Evolutionary conservation across 495 filamentous ascomycete genomes (phyloP).

Genomic region (Xylaria intraflava): DNA sequence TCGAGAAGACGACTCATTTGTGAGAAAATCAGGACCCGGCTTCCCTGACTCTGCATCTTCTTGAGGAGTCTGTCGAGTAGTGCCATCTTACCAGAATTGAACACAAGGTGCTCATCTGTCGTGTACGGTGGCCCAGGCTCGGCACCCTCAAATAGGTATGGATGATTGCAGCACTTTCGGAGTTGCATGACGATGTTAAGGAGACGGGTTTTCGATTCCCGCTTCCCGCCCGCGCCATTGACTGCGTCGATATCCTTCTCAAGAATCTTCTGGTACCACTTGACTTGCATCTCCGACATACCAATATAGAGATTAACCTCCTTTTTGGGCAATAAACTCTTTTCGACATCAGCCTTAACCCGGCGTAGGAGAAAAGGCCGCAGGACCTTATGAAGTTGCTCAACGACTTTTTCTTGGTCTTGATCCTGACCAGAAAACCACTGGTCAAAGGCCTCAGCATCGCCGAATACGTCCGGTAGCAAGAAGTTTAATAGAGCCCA

Average conservation of each 20-base stretch:
- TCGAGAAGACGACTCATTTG: conserved; percentile 98
- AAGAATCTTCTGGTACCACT: conserved; percentile 98
- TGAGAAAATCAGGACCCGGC: conserved; percentile 94
- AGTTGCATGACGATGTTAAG: conserved; percentile 99
- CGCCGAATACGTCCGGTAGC: conserved; percentile 94
- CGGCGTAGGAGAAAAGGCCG: conserved; percentile 91
- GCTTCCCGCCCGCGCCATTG: conserved; percentile 92
- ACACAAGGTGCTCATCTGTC: conserved; percentile 91
- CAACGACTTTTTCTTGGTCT: conserved; percentile 93
- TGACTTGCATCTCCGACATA: conserved; percentile 98
- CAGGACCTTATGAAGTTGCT: conserved; percentile 90
- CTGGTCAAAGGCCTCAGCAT: conserved; percentile 94
- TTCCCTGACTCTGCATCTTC: conserved; percentile 76
- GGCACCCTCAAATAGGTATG: conserved; percentile 96
- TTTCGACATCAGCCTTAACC: conserved; percentile 98
- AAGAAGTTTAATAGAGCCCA: conserved; percentile 98
- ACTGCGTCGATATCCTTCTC: conserved; percentile 99
- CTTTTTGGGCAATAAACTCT: conserved; percentile 95
- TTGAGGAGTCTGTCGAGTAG: conserved; percentile 90
- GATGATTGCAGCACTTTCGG: conserved; percentile 98
- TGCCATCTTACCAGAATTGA: conserved; percentile 94
- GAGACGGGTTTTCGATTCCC: conserved; percentile 97
- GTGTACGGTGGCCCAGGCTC: conserved; percentile 97
- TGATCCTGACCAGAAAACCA: conserved; percentile 90
- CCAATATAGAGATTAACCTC: conserved; percentile 96